These are phyloP conservation scores for Larix kaempferi DNA, from an alignment of 75 land plant genomes.

Conservation along the genomic window DNA sequence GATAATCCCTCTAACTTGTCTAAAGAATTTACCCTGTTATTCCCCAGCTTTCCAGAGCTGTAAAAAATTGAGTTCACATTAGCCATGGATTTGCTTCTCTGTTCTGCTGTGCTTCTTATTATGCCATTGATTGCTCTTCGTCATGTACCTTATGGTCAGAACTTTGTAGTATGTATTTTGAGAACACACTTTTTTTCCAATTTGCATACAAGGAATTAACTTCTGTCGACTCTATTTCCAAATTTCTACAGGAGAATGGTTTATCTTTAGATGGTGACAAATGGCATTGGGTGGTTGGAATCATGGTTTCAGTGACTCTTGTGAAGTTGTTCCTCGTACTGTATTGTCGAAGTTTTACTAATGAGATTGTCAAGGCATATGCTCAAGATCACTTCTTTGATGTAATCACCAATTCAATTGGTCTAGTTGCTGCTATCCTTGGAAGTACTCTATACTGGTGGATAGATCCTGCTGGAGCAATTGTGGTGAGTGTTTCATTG, in stretches of 20 bases:
- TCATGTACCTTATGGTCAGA: not conserved
- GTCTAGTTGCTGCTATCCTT: slow-evolving; percentile 67
- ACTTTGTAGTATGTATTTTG: not conserved
- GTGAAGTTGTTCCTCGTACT: slow-evolving; percentile 74
- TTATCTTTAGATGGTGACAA: slow-evolving; percentile 37
- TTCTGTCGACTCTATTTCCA: not conserved
- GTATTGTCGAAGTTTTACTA: slow-evolving; percentile 74
- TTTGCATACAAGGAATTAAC: not conserved
- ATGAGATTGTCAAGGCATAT: slow-evolving; percentile 89
- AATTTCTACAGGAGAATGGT: slow-evolving; percentile 26
- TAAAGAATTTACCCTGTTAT: not conserved
- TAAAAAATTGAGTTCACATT: not conserved
- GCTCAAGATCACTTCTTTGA: slow-evolving; percentile 96
- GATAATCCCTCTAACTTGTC: too few species aligned
- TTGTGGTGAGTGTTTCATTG: slow-evolving; percentile 17
- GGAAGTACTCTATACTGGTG: slow-evolving; percentile 25
- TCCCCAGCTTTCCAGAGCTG: not conserved
- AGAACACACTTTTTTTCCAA: not conserved
- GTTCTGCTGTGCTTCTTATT: not conserved
- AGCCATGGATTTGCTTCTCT: not conserved
- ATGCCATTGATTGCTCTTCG: not conserved
- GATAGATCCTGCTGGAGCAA: slow-evolving; percentile 43
- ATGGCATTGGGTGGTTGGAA: slow-evolving; percentile 79
- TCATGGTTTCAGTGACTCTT: slow-evolving; percentile 82
- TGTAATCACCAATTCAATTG: slow-evolving; percentile 90